phyloP scores from a whole-genome alignment of 306 rosid species.

The Pyrus bretschneideri region DNA sequence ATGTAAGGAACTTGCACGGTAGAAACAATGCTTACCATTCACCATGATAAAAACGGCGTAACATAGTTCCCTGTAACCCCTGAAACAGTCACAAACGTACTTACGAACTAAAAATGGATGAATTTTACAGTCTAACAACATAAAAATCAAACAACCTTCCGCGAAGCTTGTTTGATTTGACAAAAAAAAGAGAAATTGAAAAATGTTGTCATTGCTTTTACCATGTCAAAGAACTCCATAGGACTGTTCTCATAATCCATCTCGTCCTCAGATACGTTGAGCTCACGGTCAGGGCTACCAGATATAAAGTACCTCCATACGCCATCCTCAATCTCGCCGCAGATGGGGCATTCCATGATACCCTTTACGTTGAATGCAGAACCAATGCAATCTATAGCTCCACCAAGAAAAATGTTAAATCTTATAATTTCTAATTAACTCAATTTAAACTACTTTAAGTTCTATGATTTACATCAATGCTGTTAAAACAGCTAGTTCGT shows the following conservation, averaged over 20 bases:
- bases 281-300: background rate
- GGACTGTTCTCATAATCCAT: background rate
- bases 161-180: background rate
- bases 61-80: background rate
- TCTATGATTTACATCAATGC: no score
- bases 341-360: conserved; percentile 21
- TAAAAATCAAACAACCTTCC: no score
- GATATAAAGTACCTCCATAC: conserved; percentile 5
- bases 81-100: background rate
- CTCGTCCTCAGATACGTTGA: background rate
- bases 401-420: background rate
- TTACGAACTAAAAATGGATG: background rate
- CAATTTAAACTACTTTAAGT: no score
- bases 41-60: background rate
- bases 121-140: background rate
- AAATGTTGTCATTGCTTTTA: background rate
- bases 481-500: background rate
- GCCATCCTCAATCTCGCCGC: conserved; percentile 2
- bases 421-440: background rate
- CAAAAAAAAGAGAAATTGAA: no score
- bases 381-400: conserved; percentile 19
- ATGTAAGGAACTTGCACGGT: background rate
- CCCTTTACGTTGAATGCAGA: conserved; percentile 17
- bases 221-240: conserved; percentile 2
- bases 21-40: conserved; percentile 5